Conservation (phyloP, 495 filamentous ascomycete genomes). For the Daldinia concentrica region DNA sequence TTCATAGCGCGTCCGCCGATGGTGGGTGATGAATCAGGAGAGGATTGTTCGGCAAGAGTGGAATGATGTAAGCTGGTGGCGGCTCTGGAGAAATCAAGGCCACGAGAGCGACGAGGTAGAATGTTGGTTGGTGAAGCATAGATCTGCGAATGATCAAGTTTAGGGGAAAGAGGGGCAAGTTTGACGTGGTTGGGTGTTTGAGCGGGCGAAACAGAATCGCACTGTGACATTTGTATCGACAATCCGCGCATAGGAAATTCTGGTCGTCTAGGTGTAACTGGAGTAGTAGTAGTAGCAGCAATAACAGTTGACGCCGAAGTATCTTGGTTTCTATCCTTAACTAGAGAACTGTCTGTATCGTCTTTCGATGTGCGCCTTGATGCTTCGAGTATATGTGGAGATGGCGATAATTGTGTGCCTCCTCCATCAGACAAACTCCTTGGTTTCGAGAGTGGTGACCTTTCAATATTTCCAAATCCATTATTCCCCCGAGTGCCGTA, state of each 20-base stretch:
- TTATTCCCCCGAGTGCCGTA: conserved; percentile 1
- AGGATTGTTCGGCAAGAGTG: conserved; percentile 85
- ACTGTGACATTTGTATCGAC: conserved; percentile 77
- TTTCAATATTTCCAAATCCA: conserved; percentile 37
- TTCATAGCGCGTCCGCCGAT: conserved; percentile 79
- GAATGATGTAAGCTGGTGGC: conserved; percentile 97
- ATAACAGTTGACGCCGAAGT: conserved; percentile 3
- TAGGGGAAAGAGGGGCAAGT: conserved; percentile 81
- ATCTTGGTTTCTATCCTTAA: conserved; percentile 49
- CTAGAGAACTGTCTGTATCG: conserved; percentile 69
- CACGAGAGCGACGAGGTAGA: conserved; percentile 84
- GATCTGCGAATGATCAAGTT: conserved; percentile 80
- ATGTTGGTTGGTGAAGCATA: conserved; percentile 83
- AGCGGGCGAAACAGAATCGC: conserved; percentile 52
- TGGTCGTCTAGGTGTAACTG: conserved; percentile 71
- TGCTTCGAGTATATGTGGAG: conserved; percentile 70
- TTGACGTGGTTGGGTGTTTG: conserved; percentile 65
- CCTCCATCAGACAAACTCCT: conserved; percentile 63
- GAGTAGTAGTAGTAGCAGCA: conserved; percentile 41
- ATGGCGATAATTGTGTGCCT: conserved; percentile 67
- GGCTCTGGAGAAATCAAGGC: conserved; percentile 90
- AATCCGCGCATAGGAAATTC: conserved; percentile 68
- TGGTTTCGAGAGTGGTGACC: conserved; percentile 47
- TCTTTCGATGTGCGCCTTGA: conserved; percentile 74
- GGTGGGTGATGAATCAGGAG: conserved; percentile 95